These are phyloP conservation scores for Fraxinus americana DNA, from an alignment of 257 asterid genomes.

Conservation along the genomic window DNA sequence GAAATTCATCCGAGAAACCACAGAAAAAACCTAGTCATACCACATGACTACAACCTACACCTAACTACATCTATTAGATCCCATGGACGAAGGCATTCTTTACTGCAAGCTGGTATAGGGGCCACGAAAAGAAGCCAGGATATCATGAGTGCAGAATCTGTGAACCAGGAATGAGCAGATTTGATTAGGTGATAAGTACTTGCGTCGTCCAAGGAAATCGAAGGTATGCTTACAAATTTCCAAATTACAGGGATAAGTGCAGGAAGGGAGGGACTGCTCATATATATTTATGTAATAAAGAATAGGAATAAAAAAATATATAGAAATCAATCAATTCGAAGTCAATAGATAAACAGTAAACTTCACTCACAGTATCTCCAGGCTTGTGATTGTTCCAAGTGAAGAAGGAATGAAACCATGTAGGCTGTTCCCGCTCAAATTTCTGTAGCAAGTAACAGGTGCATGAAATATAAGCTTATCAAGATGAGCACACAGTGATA, in stretches of 20 bases:
- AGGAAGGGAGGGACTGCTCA: background rate
- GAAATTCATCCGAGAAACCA: background rate
- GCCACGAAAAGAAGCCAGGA: background rate
- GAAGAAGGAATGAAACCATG: constrained; percentile 79
- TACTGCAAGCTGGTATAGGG: too few relatives aligned
- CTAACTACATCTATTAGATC: background rate
- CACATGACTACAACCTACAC: background rate
- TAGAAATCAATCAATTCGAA: background rate
- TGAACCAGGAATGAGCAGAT: background rate
- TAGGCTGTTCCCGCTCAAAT: constrained; percentile 88
- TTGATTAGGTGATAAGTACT: background rate
- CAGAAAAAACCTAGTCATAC: background rate
- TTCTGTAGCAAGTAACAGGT: constrained; percentile 50
- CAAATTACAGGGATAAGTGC: background rate
- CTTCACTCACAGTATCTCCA: constrained; percentile 72
- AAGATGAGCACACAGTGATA: too few relatives aligned
- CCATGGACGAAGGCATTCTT: background rate
- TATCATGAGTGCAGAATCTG: background rate
- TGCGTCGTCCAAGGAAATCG: background rate
- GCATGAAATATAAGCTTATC: constrained; percentile 7
- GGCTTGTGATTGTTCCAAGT: constrained; percentile 63
- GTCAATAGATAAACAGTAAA: constrained; percentile 8
- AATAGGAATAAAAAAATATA: background rate
- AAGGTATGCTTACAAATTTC: background rate
- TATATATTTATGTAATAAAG: background rate